Evolutionary conservation across 306 rosid genomes (phyloP), one percentile per base, ranked within the genome.

Genomic region (Astragalus glycyphyllos): DNA sequence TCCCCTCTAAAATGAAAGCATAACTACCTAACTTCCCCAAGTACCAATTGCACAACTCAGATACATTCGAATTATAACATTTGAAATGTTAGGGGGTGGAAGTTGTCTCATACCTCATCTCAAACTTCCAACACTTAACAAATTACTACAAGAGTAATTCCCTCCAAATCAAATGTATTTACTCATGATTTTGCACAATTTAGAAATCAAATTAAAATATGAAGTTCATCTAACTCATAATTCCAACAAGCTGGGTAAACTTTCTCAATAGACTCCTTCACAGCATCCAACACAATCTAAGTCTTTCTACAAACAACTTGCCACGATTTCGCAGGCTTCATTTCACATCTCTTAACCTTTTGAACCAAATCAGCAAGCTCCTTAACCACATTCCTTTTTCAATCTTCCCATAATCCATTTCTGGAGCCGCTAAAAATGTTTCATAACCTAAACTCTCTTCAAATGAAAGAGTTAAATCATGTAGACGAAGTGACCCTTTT

Each of bases 241-340:
- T 64, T 57, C 70, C 69, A 70, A 80, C 71, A 31, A 47, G 50
- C n/a, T 70, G 69, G n/a, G 49, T 75, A 75, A 12, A 66, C 77
- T 57, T 3, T 80, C 42, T 70, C 12, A 65, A 80, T 80, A 16
- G 84, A 80, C 14, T 77, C 82, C 53, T 72, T 81, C 11, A 76
- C 80, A 0, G 85, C 85, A 72, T 80, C 84, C 81, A 76, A 72
- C 15, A 81, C 81, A 0, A 66, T 0, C 7, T 77, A 76, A 66
- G 76, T 77, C 73, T 77, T 81, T 15, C 80, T 75, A 50, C 77
- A 75, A 38, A 40, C 5, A 57, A 32, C 11, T 0, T 17, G 32
- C 84, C 84, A 80, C 1, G 10, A 13, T 59, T 63, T 80, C 12
- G 69, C 54, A 9, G 84, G 77, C 58, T 64, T 70, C 77, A 14